Base-by-base conservation (phyloP, 495 filamentous ascomycete species). In the Aspergillus sclerotioniger region DNA sequence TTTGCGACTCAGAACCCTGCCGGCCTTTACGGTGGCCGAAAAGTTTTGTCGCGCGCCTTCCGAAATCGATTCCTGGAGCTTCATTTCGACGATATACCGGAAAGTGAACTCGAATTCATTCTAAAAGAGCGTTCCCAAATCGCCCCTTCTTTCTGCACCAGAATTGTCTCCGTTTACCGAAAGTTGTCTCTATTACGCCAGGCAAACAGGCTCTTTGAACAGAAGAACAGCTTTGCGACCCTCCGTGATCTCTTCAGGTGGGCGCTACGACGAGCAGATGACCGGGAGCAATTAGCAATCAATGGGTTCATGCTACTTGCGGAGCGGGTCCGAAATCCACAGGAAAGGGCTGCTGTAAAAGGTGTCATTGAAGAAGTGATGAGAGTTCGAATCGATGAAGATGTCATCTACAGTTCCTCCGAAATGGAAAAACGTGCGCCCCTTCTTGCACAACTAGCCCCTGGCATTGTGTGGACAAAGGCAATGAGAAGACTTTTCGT, bases 1-100 rank as follows among this genome's bases (percentile, higher is more conserved):
- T 99, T 98, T 62, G 95, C 95, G n/a, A 99, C 95, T 0, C 95
- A 99, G 64, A 99, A 99, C 62, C 95, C 95, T 3, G 88, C 95
- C 16, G 95, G 95, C 20, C 74, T 98, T 6, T 99, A 99, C 67
- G 95, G 95, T 57, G 95, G 95, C 19, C 81, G 95, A 58, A 99
- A 99, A 66, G 83, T 89, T 6, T 76, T 99, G 3, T 97, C 93
- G 12, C 84, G 95, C 8, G 95, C 95, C 2, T 98, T 99, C 71
- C 84, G 94, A 54, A 99, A 98, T 70, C 84, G 95, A 62, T 99
- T 99, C 70, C 82, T 99, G 15, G 95, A 99, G 67, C 78, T 99
- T 5, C 95, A 99, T 69, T 98, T 96, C 58, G 94, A 97, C 61
- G 95, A 99, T 63, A 99, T 99, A 31, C 95, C 95, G 0, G 90